A percentile compares a stretch with the other conserved stretches of the same genome.
phyloP scores from a whole-genome alignment of 371 early-diverging fungal species.

The Batrachochytrium dendrobatidis region DNA sequence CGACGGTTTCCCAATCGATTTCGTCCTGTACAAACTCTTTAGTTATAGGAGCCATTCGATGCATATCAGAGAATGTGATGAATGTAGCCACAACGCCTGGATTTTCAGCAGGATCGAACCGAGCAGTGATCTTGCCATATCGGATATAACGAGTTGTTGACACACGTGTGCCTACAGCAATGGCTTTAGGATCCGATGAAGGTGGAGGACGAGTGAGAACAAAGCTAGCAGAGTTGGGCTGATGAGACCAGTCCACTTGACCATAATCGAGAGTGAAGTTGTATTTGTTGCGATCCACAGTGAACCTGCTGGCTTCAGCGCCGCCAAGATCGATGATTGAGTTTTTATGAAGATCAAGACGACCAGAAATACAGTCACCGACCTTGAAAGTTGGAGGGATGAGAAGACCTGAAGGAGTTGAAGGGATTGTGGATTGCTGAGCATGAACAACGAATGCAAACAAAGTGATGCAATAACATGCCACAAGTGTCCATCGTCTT shows the following conservation, averaged over 20 bases:
- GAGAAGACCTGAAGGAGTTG: background rate
- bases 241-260: background rate
- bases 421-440: background rate
- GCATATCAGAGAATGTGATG: constrained; percentile 27
- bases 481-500: no score
- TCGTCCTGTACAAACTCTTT: constrained; percentile 24
- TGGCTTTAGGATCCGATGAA: background rate
- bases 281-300: background rate
- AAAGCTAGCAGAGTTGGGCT: background rate
- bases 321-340: background rate
- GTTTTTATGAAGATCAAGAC: background rate
- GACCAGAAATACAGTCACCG: background rate
- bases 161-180: background rate
- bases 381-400: background rate
- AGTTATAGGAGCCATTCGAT: background rate
- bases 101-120: constrained; percentile 1
- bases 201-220: background rate
- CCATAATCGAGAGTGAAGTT: constrained; percentile 2
- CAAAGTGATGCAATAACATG: no score
- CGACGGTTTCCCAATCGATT: constrained; percentile 35
- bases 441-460: no score
- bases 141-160: constrained; percentile 6
- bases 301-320: background rate
- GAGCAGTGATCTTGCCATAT: constrained; percentile 13
- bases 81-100: constrained; percentile 31